These are phyloP conservation scores for Coemansia sp. DNA, from an alignment of 192 early-diverging fungal genomes.

Conservation along the genomic window DNA sequence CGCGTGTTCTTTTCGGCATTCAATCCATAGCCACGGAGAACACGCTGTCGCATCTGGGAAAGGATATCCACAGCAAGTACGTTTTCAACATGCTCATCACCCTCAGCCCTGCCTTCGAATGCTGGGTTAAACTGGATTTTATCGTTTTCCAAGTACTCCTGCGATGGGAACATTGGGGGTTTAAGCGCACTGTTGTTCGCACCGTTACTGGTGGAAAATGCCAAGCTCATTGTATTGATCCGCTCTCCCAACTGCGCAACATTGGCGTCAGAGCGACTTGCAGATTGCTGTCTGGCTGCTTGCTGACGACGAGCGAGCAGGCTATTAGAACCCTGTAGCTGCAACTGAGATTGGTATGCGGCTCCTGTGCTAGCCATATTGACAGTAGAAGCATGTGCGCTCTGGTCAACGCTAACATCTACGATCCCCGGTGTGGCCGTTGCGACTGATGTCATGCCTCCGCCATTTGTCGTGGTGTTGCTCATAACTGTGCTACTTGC, in stretches of 20 bases:
- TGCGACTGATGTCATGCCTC: neutral
- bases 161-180: neutral
- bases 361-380: neutral
- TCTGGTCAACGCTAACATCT: neutral
- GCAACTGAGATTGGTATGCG: neutral
- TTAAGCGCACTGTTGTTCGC: neutral
- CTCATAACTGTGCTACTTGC: neutral
- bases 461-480: neutral
- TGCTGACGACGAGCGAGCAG: constrained; percentile 6
- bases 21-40: constrained; percentile 73
- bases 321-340: neutral
- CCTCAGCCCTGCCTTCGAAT: constrained; percentile 7
- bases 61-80: constrained; percentile 66
- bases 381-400: neutral
- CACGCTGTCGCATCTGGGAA: constrained; percentile 76
- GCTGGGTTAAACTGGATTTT: constrained; percentile 16
- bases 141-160: constrained; percentile 8
- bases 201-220: neutral
- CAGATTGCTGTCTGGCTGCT: constrained; percentile 6
- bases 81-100: constrained; percentile 5
- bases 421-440: neutral
- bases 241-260: constrained; percentile 17
- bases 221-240: constrained; percentile 17
- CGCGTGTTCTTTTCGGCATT: constrained; percentile 58
- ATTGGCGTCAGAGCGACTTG: neutral